Base-by-base conservation (phyloP, 202 grass and related monocot species). In the Elaeis oleifera region DNA sequence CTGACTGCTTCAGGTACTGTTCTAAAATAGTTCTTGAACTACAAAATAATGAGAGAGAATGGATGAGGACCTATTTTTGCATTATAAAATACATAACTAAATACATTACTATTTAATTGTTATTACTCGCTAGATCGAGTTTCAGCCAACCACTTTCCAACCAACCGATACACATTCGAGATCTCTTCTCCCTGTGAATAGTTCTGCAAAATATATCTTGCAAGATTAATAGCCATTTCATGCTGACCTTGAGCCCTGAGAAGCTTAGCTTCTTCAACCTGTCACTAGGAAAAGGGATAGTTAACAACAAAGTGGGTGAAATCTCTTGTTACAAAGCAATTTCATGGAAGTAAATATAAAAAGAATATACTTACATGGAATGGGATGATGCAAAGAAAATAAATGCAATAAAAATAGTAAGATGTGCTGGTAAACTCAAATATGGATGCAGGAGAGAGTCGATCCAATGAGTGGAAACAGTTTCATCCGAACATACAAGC, bases 181-280 rank as follows among this genome's bases (percentile, higher is more conserved):
- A 90, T 60, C 24, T 80, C 57, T 67, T 85, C 89, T 70, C 71
- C 83, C 54, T 72, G 76, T 53, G 84, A 49, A 64, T 88, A 80
- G 49, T 88, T 96, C 68, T 88, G 76, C 65, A 90, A 56, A 61
- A 96, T 80, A 71, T 90, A 90, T 65, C 78, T 87, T 27, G 83
- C 86, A 48, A 90, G 83, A 85, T 71, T 87, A 70, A 96, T 84
- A 73, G 90, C 86, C 86, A 85, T 85, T 79, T 85, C 86, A 90
- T 90, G 81, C 65, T 83, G 86, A 52, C 90, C 90, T 76, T 96
- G 86, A 77, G 90, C 90, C 59, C 81, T 84, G 63, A 96, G 75
- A 54, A 96, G 79, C 78, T 96, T 96, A 74, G 90, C 90, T 82
- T 96, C 90, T 85, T 96, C 86, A 65, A 96, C 76, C 90, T 95